Evolutionary conservation across 352 stramenopile species (phyloP).

Genomic region (Saprolegnia parasitica): DNA sequence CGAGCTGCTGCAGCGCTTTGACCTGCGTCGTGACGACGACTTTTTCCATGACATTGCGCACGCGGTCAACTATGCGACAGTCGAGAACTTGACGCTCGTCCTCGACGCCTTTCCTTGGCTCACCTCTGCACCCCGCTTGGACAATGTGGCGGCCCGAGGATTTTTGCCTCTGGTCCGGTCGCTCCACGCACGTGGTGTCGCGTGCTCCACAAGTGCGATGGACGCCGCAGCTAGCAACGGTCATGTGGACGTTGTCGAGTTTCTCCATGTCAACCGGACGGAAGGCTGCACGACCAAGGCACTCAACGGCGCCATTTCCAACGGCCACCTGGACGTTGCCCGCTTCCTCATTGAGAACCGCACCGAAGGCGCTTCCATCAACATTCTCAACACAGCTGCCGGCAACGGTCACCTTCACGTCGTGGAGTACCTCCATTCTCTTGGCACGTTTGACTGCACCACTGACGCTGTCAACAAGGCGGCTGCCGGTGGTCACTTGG

Average conservation of each 20-base stretch:
- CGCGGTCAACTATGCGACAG: too few relatives aligned
- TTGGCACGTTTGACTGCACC: conserved; percentile 25
- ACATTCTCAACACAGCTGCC: conserved; percentile 31
- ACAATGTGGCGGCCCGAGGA: too few relatives aligned
- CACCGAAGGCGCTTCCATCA: conserved; percentile 30
- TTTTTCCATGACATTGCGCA: too few relatives aligned
- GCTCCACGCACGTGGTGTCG: conserved; percentile 27
- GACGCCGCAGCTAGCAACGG: conserved; percentile 37
- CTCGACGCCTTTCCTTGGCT: too few relatives aligned
- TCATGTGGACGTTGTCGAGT: conserved; percentile 40
- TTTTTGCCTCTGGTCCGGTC: too few relatives aligned
- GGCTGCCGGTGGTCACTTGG: conserved; percentile 31
- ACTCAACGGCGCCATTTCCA: conserved; percentile 38
- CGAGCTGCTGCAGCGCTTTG: too few relatives aligned
- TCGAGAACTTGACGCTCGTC: too few relatives aligned
- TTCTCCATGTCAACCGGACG: conserved; percentile 36
- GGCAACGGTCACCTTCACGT: conserved; percentile 28
- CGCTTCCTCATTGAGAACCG: conserved; percentile 31
- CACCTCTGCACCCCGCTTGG: too few relatives aligned
- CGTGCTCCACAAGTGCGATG: conserved; percentile 39
- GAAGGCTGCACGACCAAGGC: conserved; percentile 33
- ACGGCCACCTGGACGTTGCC: conserved; percentile 37
- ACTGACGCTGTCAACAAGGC: conserved; percentile 29
- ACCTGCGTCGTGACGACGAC: too few relatives aligned
- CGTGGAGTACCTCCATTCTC: conserved; percentile 15